Base-by-base conservation (phyloP, 495 filamentous ascomycete genomes). In the Gamarada debralockiae region DNA sequence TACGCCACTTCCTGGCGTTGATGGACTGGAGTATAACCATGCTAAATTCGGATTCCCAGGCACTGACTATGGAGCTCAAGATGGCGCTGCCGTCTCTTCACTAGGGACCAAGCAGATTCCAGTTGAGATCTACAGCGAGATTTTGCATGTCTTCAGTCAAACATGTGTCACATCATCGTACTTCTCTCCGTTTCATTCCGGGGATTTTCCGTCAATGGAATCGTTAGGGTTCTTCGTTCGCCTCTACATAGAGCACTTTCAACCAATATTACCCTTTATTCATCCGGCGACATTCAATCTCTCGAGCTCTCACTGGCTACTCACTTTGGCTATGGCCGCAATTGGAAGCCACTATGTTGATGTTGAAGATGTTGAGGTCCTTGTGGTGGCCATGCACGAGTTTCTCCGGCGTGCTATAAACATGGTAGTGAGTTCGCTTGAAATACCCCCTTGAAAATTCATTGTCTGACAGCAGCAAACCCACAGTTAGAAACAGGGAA, bases 231-330 rank as follows among this genome's bases (percentile, higher is more conserved):
- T 48, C 18, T 70, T 73, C 37, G 50, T 76, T 24, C 44, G 52
- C 1, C 59, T 64, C 23, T 77, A 67, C 45, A 69, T 72, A 17
- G 58, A 71, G 23, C 64, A 64, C 31, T 77, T 75, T 18, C 67
- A 74, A 33, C 55, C 67, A 3, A 65, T 71, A n/a, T 69, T 77
- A 29, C 76, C 74, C 3, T 70, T 75, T 15, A 44, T 76, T 23
- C 75, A 78, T 55, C 49, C 58, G n/a, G 51, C 71, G 8, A 69
- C 68, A 1, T 72, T 75, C 49, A 55, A 73, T 43, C 53, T 64
- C 3, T 71, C 70, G 12, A 53, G 55, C 33, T 67, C 59, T 20
- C 71, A 74, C 52, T 77, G 73, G 74, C 54, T 76, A 17, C 47
- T 77, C 40, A 56, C 54, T 3, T 52, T 79, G 38, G 70, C 75